These are phyloP conservation scores for Ambrosiella beaveri DNA, from an alignment of 2,329 filamentous ascomycete genomes.

Conservation along the genomic window DNA sequence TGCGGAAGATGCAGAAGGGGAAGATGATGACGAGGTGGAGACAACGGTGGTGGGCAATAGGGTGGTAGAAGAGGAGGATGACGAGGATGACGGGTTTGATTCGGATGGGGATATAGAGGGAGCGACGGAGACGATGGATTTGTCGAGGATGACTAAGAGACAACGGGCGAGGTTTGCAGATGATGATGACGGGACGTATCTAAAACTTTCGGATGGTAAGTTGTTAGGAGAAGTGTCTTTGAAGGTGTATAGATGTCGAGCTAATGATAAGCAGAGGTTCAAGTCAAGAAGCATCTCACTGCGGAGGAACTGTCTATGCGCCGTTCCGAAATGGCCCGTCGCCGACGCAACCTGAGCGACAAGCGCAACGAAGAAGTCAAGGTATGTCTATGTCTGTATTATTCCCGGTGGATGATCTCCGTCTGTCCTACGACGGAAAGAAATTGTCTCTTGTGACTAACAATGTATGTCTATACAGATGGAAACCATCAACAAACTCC, in stretches of 20 bases:
- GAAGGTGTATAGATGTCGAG: neutral
- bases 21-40: slow-evolving; percentile 24
- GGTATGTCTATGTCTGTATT: slow-evolving; percentile 21
- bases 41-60: slow-evolving; percentile 18
- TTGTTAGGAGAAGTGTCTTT: neutral
- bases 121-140: slow-evolving; percentile 34
- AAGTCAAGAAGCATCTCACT: slow-evolving; percentile 45
- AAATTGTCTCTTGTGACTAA: neutral
- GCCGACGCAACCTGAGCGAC: slow-evolving; percentile 44
- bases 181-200: slow-evolving; percentile 28
- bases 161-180: slow-evolving; percentile 43
- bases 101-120: slow-evolving; percentile 26
- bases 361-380: slow-evolving; percentile 49
- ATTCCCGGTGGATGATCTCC: neutral
- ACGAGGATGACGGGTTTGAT: slow-evolving; percentile 19
- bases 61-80: slow-evolving; percentile 20
- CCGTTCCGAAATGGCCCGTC: slow-evolving; percentile 43
- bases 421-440: neutral
- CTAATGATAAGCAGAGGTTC: slow-evolving; percentile 33
- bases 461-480: slow-evolving; percentile 32
- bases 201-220: slow-evolving; percentile 45
- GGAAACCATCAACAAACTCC: slow-evolving; percentile 79
- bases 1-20: slow-evolving; percentile 32
- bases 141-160: slow-evolving; percentile 43
- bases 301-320: slow-evolving; percentile 46